Evolutionary conservation across 2,329 filamentous ascomycete species (phyloP).

Genomic region (Calonectria pseudoreteaudii): DNA sequence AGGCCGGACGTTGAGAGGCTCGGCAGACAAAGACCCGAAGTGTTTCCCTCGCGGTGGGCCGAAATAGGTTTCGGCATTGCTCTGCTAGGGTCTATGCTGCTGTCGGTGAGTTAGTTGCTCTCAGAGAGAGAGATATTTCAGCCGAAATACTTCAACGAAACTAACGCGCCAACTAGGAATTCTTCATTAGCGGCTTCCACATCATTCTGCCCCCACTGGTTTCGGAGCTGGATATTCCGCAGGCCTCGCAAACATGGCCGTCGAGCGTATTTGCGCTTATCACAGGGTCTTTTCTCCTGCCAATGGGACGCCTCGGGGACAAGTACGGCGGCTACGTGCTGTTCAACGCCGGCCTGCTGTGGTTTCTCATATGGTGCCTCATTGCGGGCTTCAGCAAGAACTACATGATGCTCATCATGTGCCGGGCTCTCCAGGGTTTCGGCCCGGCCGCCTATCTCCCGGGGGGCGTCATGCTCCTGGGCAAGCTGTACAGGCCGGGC

Average conservation of each 20-base stretch:
- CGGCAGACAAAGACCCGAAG: conserved; percentile 40
- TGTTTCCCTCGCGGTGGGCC: conserved; percentile 38
- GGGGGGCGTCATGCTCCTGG: conserved; percentile 76
- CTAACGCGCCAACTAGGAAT: conserved; percentile 31
- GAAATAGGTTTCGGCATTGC: conserved; percentile 40
- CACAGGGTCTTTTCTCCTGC: conserved; percentile 69
- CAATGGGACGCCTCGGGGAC: conserved; percentile 71
- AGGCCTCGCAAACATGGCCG: conserved; percentile 71
- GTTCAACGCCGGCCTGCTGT: conserved; percentile 69
- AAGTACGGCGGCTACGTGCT: conserved; percentile 72
- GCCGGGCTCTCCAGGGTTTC: conserved; percentile 79
- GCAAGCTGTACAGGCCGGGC: conserved; percentile 75
- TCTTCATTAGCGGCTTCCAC: conserved; percentile 43
- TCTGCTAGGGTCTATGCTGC: conserved; percentile 40
- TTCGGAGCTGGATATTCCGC: conserved; percentile 72
- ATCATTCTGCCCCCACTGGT: conserved; percentile 74
- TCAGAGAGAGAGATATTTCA: neutral
- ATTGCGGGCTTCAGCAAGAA: conserved; percentile 77
- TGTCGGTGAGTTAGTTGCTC: conserved; percentile 33
- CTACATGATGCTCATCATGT: conserved; percentile 78
- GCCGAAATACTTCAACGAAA: conserved; percentile 13
- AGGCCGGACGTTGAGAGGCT: conserved; percentile 39
- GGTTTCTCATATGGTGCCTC: conserved; percentile 77
- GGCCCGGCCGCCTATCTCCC: conserved; percentile 80
- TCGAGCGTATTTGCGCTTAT: conserved; percentile 71